phyloP scores from a whole-genome alignment of 2,329 filamentous ascomycete species.

The Neopestalotiopsis sp. region DNA sequence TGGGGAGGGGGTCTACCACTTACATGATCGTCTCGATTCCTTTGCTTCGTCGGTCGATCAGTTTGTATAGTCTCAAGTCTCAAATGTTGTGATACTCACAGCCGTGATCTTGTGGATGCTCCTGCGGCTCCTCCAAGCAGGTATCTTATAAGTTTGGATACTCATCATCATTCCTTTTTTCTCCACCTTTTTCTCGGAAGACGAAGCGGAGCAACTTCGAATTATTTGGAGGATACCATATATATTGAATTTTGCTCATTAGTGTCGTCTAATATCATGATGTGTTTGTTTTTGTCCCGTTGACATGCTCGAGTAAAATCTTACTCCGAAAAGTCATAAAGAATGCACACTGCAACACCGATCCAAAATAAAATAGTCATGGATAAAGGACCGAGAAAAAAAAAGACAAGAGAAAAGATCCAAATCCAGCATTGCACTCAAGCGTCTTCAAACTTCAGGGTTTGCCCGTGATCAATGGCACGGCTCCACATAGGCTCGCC shows the following conservation, averaged over 20 bases:
- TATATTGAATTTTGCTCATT: neutral
- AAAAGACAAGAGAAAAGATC: neutral
- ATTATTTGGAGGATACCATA: neutral
- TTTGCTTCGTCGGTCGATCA: no score
- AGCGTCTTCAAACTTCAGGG: neutral
- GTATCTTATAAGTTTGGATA: no score
- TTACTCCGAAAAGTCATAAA: neutral
- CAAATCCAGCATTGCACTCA: no score
- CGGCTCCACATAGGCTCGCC: slow-evolving; percentile 29
- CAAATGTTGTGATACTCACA: no score
- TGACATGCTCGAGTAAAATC: neutral
- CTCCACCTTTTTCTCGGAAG: neutral
- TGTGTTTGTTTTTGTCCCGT: neutral
- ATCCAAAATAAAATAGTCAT: neutral
- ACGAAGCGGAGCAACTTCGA: neutral
- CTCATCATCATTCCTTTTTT: no score
- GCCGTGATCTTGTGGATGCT: no score
- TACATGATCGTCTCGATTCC: no score
- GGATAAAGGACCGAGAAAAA: neutral
- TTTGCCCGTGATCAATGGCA: neutral
- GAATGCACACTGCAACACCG: neutral
- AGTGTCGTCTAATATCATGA: neutral
- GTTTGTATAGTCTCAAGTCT: no score
- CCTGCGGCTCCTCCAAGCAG: no score
- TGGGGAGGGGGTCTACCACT: no score